phyloP scores from a whole-genome alignment of 306 rosid species.

The Malus sieversii region DNA sequence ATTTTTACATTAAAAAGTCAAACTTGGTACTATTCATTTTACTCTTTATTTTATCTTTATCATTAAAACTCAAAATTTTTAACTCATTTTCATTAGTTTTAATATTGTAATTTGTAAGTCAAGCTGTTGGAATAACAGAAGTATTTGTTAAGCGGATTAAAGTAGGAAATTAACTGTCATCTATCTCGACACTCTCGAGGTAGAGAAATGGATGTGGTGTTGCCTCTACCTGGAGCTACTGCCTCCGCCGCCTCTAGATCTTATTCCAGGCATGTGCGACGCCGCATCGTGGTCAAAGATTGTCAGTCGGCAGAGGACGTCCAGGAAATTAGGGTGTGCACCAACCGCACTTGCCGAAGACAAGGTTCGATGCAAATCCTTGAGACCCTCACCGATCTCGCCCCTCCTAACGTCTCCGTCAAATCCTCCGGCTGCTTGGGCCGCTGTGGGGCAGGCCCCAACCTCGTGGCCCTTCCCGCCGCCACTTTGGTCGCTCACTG shows the following conservation, averaged over 20 bases:
- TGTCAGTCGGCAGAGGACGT: background rate
- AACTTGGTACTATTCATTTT: too few species aligned
- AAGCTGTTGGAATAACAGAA: too few species aligned
- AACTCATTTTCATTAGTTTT: too few species aligned
- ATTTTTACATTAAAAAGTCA: too few species aligned
- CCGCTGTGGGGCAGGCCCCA: slow-evolving; percentile 78
- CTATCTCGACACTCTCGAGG: too few species aligned
- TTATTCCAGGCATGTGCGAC: background rate
- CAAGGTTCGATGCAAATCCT: slow-evolving; percentile 79
- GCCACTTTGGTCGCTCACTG: slow-evolving; percentile 49
- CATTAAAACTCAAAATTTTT: too few species aligned
- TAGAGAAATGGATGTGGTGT: background rate
- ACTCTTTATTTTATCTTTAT: too few species aligned
- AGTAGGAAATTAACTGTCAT: too few species aligned
- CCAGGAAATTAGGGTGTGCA: slow-evolving; percentile 68
- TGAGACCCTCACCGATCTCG: slow-evolving; percentile 49
- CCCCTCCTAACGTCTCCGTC: slow-evolving; percentile 57
- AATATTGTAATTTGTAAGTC: too few species aligned
- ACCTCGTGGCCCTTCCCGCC: slow-evolving; percentile 52
- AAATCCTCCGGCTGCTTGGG: slow-evolving; percentile 67
- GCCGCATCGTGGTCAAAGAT: background rate
- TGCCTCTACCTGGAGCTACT: background rate
- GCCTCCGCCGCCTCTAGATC: background rate
- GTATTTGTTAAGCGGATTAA: too few species aligned
- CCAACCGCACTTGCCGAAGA: slow-evolving; percentile 73